Percentiles rank a stretch among this genome's conserved stretches.
Conservation (phyloP, 1,284 basidiomycete genomes). For the Exobasidium cylindrosporum region DNA sequence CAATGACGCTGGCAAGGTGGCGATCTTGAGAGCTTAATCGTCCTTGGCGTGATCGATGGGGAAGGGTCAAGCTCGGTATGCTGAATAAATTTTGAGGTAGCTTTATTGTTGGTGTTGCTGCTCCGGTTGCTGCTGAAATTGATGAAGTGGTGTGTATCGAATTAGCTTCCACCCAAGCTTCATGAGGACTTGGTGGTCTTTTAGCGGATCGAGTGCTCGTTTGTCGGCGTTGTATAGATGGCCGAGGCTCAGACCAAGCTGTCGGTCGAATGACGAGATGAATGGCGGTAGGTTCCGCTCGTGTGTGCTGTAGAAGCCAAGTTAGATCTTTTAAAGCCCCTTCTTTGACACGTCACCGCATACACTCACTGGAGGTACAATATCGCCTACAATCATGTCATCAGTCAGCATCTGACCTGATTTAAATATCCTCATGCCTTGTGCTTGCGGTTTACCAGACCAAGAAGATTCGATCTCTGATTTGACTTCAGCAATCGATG, state of each 20-base stretch:
- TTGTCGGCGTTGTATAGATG: neutral
- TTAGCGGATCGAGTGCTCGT: neutral
- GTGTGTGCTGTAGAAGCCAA: constrained; percentile 16
- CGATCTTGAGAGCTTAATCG: neutral
- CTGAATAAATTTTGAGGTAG: neutral
- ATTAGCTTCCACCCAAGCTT: neutral
- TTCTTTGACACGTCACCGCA: neutral
- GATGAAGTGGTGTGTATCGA: neutral
- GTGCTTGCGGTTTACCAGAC: constrained; percentile 29
- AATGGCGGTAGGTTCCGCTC: constrained; percentile 28
- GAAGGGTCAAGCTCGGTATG: neutral
- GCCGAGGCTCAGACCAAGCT: constrained; percentile 28
- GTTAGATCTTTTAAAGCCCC: neutral
- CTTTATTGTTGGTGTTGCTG: neutral
- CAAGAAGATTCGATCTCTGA: constrained; percentile 27
- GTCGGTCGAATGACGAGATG: constrained; percentile 49
- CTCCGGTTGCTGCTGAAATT: neutral
- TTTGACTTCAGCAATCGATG: constrained; percentile 23
- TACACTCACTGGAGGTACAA: constrained; percentile 14
- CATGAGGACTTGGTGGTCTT: neutral
- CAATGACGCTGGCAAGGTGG: constrained; percentile 3
- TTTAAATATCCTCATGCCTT: constrained; percentile 44
- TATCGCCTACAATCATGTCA: constrained; percentile 20
- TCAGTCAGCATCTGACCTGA: constrained; percentile 37
- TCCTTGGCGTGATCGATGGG: neutral